Evolutionary conservation across 495 filamentous ascomycete genomes (phyloP), one percentile per base, ranked within the genome.

Genomic region (Aspergillus steynii): DNA sequence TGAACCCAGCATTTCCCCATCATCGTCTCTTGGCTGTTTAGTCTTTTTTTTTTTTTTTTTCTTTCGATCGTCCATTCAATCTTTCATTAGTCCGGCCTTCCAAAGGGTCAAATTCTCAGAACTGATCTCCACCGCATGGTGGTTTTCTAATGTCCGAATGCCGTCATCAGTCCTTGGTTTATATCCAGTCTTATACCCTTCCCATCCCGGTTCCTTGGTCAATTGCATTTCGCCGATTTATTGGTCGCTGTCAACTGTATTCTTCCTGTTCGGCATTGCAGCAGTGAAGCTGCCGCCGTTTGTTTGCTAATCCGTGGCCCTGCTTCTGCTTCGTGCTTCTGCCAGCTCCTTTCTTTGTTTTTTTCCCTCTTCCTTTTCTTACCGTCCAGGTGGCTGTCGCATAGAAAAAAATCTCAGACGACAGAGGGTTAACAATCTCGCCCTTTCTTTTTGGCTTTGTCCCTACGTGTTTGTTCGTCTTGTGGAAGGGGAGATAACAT

Each of bases 221-320:
- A 52, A 55, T 50, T 27, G 50, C 53, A n/a, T 53, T 34, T 58
- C 47, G 37, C 28, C 37, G 10, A 14, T 42, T 42, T 42, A 42
- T 42, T 42, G 37, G 37, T 42, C 37, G 37, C 37, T 15, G 37
- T 42, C 37, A 42, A 4, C 25, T 49, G 46, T 61, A 27, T 53
- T 20, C 20, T 49, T 53, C 28, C 34, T 57, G 10, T 27, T 60
- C 53, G 54, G 58, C 45, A 49, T 54, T 60, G 49, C 49, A 57
- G 53, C n/a, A 50, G 49, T 29, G n/a, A 8, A 49, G 37, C 47
- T 27, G 34, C 25, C 32, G 42, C 50, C 60, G 45, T 60, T 58
- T 62, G 58, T 63, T 66, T 66, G 63, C 56, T 57, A 46, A 14
- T 50, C 28, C 53, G 26, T 53, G 20, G 27, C n/a, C 31, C 27